These are phyloP conservation scores for Wilcoxina mikolae DNA, from an alignment of 495 filamentous ascomycete genomes.

Conservation along the genomic window DNA sequence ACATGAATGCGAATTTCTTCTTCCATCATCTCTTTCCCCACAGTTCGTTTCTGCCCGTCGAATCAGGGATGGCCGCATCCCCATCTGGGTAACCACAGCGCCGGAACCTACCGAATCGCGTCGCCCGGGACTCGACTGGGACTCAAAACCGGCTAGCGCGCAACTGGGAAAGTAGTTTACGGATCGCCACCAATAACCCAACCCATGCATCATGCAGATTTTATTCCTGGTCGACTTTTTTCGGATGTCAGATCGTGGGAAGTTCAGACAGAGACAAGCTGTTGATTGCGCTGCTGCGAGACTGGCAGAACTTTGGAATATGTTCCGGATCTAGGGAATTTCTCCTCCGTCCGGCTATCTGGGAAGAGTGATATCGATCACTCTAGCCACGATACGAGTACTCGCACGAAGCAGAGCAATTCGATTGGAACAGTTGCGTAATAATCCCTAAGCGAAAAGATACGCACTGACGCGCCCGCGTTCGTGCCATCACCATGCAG, in stretches of 20 bases:
- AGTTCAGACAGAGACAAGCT: no score
- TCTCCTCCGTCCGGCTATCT: neutral
- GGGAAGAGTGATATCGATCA: neutral
- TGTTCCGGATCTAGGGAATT: neutral
- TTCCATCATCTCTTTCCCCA: neutral
- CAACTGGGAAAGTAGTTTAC: neutral
- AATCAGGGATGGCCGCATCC: no score
- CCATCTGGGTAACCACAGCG: no score
- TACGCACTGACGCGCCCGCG: neutral
- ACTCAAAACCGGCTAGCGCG: neutral
- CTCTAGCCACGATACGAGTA: no score
- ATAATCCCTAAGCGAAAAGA: neutral
- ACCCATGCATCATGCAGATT: neutral
- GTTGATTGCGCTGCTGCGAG: neutral
- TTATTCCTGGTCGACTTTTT: neutral
- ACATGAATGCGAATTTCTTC: neutral
- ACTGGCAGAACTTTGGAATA: neutral
- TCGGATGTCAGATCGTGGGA: neutral
- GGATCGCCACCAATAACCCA: neutral
- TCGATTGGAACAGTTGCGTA: neutral
- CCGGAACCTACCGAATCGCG: neutral
- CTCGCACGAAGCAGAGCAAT: no score
- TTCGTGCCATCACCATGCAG: no score
- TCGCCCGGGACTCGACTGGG: no score
- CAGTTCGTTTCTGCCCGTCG: no score